These are phyloP conservation scores for Cicer judaicum DNA, from an alignment of 306 rosid genomes.

Conservation along the genomic window DNA sequence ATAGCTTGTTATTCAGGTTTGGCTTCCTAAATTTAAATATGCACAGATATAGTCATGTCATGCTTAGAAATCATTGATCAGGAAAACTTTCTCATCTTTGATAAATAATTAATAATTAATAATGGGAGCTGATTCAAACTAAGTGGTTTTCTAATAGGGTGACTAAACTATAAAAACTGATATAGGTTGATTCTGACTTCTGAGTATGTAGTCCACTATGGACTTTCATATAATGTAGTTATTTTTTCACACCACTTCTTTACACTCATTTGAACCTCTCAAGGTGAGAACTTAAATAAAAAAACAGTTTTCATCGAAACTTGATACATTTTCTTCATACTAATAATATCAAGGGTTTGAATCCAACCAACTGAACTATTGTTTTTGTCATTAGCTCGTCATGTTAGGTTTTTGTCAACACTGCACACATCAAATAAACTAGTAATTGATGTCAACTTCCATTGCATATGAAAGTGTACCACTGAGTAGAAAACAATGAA, in stretches of 20 bases:
- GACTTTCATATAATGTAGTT: background rate
- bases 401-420: constrained; percentile 17
- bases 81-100: too few species aligned
- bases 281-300: background rate
- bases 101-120: too few species aligned
- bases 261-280: background rate
- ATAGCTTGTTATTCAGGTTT: too few species aligned
- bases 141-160: too few species aligned
- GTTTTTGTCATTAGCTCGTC: background rate
- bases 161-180: too few species aligned
- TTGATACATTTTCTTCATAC: background rate
- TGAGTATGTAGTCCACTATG: background rate
- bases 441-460: constrained; percentile 17
- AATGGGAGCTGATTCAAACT: too few species aligned
- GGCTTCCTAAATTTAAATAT: too few species aligned
- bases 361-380: background rate
- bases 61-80: too few species aligned
- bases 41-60: too few species aligned
- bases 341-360: background rate
- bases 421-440: constrained; percentile 13
- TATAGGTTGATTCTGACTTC: too few species aligned
- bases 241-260: too few species aligned
- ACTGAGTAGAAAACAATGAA: background rate
- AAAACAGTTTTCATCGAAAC: background rate
- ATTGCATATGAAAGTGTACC: background rate